Evolutionary conservation across 495 filamentous ascomycete species (phyloP), one percentile per base, ranked within the genome.

Genomic region (Lasiosphaeris hirsuta): DNA sequence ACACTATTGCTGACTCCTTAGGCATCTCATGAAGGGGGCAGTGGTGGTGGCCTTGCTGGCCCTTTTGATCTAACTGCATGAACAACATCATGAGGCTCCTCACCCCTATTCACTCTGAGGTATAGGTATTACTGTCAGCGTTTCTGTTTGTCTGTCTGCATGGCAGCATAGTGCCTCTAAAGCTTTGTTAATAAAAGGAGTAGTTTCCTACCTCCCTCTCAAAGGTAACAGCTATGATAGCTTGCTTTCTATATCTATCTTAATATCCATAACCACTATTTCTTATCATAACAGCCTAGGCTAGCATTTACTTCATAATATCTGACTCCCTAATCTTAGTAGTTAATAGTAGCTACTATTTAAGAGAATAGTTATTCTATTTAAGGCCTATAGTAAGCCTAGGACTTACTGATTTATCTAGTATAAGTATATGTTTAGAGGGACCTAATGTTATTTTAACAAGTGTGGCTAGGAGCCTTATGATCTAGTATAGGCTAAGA

Each of bases 361-460:
- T 5, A 30, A 5, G 23, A 30, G 23, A 30, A 30, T 5, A 30
- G 23, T 5, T 30, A 30, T 30, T 30, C 23, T 5, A 30, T 54
- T 54, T 15, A 18, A 54, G 38, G 23, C 18, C 51, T 30, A 10
- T 40, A 4, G 51, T 4, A 54, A 54, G 41, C 40, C 51, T 23
- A 44, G 39, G 51, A 18, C 40, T 45, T 14, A n/a, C 51, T 54
- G 51, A 40, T 54, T 54, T n/a, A 54, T 54, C 51, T 19, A 54
- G 51, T 54, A 54, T n/a, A 54, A 54, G 40, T 23, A 23, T 40
- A 19, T 23, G 10, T 54, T 54, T 10, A 41, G 19, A 44, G 13
- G 51, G 51, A 54, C 39, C 39, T 23, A 54, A 54, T 19, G 40
- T 1, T 19, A 36, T 54, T 54, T 54, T 54, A 19, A 54, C 18